Evolutionary conservation across 2,329 filamentous ascomycete genomes (phyloP), one percentile per base, ranked within the genome.

Genomic region (Colletotrichum sp.): DNA sequence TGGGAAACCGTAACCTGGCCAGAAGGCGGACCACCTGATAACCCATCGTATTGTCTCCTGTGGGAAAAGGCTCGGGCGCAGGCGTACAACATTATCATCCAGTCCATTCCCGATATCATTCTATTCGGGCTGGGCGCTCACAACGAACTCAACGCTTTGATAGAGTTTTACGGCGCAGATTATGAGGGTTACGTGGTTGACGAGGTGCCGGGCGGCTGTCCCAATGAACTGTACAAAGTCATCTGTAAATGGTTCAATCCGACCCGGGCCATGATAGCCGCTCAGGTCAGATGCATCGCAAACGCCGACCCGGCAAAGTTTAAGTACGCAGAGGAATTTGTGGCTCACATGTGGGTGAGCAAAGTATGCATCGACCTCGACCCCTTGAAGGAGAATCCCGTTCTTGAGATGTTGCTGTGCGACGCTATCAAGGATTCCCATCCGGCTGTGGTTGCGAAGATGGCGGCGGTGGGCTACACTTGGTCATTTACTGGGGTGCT

Each of bases 191-290:
- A 36, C 34, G 1, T 1, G 7, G 34, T 36, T 36, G 15, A 16
- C 6, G 15, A 7, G 15, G 1, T 16, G 15, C 15, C 15, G 15
- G 39, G 39, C 18, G 39, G 39, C 18, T 48, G 39, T 3, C 39
- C 39, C 9, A 48, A 3, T 0, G 3, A 12, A 0, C 2, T 48
- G 9, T 48, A 48, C 39, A 6, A n/a, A 0, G 39, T 48, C 18
- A n/a, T n/a, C 18, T 48, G 39, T 2, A 48, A 48, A 12, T 48
- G 18, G 18, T 48, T 48, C 39, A n/a, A 21, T 0, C 39, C 39
- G 1, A 48, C 5, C 39, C 1, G 18, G 18, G 39, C 39, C 9
- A 48, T 48, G 18, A 48, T 48, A 7, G 18, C 39, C 39, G 39
- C 18, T 2, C 39, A 48, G 18, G 1, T n/a, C 5, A 48, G 39